Percentiles rank a stretch among this genome's conserved stretches.
Conservation (phyloP, 257 asterid species). For the Solanum neorickii region DNA sequence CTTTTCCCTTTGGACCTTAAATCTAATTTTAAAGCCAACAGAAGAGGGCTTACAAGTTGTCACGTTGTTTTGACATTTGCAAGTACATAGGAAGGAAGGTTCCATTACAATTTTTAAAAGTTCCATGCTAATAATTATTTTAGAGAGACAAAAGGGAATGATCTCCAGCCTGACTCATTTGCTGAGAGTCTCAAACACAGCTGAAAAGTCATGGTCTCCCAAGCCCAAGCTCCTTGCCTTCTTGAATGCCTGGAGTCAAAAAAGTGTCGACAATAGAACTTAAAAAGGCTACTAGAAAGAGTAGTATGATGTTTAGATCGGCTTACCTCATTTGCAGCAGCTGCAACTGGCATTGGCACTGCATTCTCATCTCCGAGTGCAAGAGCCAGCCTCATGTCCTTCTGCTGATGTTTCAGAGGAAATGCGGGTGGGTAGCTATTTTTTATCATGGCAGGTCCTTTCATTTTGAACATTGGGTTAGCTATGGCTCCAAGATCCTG, state of each 20-base stretch:
- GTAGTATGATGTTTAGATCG: not conserved
- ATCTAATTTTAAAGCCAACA: not conserved
- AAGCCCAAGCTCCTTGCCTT: slow-evolving; percentile 79
- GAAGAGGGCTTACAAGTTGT: not conserved
- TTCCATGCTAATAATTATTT: not conserved
- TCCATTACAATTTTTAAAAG: not conserved
- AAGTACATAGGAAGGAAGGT: not conserved
- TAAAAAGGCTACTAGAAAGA: not conserved
- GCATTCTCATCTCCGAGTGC: slow-evolving; percentile 89
- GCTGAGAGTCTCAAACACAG: slow-evolving; percentile 53
- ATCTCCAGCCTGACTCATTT: not conserved
- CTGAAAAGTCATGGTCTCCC: slow-evolving; percentile 87
- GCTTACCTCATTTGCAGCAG: slow-evolving; percentile 86
- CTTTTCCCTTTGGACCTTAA: not conserved
- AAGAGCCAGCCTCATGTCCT: slow-evolving; percentile 95
- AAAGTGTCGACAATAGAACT: not conserved
- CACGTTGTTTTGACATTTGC: not conserved
- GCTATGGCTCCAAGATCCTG: slow-evolving; percentile 96
- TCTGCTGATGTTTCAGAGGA: slow-evolving; percentile 96
- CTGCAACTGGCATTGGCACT: slow-evolving; percentile 92
- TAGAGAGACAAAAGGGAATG: not conserved
- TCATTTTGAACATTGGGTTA: slow-evolving; percentile 88
- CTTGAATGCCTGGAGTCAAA: slow-evolving; percentile 60
- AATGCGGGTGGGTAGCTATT: slow-evolving; percentile 72
- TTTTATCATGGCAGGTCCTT: slow-evolving; percentile 82